Evolutionary conservation across 1,284 basidiomycete genomes (phyloP).

Genomic region (Tilletiopsis washingtonensis): DNA sequence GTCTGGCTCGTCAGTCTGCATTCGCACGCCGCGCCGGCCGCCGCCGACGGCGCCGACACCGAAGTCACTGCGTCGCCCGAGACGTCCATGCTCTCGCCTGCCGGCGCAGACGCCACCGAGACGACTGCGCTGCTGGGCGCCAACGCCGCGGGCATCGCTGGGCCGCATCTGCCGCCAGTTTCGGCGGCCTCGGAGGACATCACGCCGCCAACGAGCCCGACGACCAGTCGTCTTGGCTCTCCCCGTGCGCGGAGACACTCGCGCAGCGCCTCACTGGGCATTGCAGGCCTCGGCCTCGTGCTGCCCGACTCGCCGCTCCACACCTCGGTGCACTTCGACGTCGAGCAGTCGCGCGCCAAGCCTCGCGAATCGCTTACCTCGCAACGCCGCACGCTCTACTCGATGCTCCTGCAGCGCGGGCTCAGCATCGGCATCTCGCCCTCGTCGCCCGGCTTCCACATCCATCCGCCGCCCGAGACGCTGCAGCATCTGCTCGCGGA

Average conservation of each 20-base stretch:
- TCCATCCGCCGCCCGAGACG: constrained; percentile 5
- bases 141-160: constrained; percentile 24
- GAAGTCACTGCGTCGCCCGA: neutral
- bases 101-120: constrained; percentile 5
- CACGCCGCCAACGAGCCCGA: neutral
- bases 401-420: constrained; percentile 35
- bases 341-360: neutral
- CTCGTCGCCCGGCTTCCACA: constrained; percentile 41
- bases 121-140: constrained; percentile 9
- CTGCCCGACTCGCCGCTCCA: neutral
- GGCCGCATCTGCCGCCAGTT: constrained; percentile 27
- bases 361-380: no score
- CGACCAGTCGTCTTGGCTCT: neutral
- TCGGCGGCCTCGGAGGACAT: no score
- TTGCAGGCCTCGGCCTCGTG: constrained; percentile 2
- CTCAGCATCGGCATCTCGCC: constrained; percentile 41
- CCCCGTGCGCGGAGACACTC: neutral
- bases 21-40: constrained; percentile 10
- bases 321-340: no score
- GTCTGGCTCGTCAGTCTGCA: constrained; percentile 71
- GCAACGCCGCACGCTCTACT: constrained; percentile 19
- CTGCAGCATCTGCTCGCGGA: no score
- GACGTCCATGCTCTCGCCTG: neutral
- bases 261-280: neutral
- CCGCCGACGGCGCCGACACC: neutral